phyloP scores from a whole-genome alignment of 305 asterid species.

The Solanum hybrid region DNA sequence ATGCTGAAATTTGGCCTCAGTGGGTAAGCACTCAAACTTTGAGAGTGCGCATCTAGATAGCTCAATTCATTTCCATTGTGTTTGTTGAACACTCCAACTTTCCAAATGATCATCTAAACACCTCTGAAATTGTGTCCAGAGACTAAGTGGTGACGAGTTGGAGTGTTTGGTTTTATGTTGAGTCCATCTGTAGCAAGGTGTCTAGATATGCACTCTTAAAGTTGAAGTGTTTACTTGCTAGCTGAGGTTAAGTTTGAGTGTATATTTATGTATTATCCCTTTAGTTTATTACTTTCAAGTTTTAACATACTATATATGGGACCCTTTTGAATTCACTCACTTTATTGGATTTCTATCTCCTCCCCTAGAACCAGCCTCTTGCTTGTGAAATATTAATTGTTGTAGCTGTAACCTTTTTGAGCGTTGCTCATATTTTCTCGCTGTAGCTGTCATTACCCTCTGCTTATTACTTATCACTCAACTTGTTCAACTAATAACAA shows the following conservation, averaged over 20 bases:
- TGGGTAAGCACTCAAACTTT: not conserved
- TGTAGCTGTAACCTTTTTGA: not conserved
- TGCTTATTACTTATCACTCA: not conserved
- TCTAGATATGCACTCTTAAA: not conserved
- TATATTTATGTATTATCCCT: not conserved
- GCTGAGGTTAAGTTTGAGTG: not conserved
- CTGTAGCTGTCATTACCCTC: not conserved
- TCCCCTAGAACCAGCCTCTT: not conserved
- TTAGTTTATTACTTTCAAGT: not conserved
- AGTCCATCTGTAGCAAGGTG: not conserved
- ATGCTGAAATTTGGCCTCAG: not conserved
- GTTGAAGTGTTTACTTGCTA: not conserved
- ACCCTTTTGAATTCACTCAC: not conserved
- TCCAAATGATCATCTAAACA: not conserved
- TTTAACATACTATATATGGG: not conserved
- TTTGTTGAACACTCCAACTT: not conserved
- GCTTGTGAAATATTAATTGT: not conserved
- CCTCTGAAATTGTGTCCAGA: not conserved
- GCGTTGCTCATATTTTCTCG: not conserved
- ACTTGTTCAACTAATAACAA: not conserved
- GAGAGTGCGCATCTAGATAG: not conserved
- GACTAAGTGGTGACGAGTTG: not conserved
- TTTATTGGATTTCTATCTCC: not conserved
- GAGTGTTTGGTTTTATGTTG: not conserved
- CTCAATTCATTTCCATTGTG: not conserved